Base-by-base conservation (phyloP, 2,329 filamentous ascomycete genomes). In the Talaromyces sp. region DNA sequence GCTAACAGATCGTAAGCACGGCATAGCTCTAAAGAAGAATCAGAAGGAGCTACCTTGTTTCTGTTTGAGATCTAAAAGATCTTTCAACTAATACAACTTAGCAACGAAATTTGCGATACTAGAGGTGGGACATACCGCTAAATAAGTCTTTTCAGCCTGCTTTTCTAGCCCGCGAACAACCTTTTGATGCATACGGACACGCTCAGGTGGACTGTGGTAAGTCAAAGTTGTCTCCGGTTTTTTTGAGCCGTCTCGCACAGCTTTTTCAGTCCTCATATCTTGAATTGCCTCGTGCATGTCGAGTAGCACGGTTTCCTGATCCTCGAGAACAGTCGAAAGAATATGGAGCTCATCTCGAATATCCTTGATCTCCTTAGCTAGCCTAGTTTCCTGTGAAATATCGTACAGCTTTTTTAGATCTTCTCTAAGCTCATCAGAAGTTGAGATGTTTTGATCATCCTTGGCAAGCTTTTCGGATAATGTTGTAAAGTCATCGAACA, bases 291-390 rank as follows among this genome's bases (percentile, higher is more conserved):
- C 59, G 31, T 61, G 25, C 59, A 61, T 61, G 47, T 61, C 59
- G 31, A 49, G 10, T 22, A 61, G 59, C 33, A 61, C 59, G 19
- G 39, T 61, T 61, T 61, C 59, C 33, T 61, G 59, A 39, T 61
- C 59, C 22, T 61, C 43, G 31, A 61, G 43, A 17, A 61, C 43
- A 25, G 43, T 50, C 11, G 59, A 61, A 37, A 61, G 45, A 61
- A 61, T 61, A 39, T 61, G 59, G 27, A 61, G 59, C 31, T 61
- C 59, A 37, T 61, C 59, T 49, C 59, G 43, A 50, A 61, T 61
- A 19, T 61, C 59, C 43, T 61, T 61, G 25, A 61, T 61, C 59
- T 61, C 59, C 43, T 61, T 61, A 33, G 43, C 43, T 2, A 61
- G 27, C 35, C 33, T 37, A 25, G 59, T 61, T 50, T 61, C 59